These are phyloP conservation scores for Spencermartinsiella ligniputridi DNA, from an alignment of 1,139 yeast genomes.

Conservation along the genomic window DNA sequence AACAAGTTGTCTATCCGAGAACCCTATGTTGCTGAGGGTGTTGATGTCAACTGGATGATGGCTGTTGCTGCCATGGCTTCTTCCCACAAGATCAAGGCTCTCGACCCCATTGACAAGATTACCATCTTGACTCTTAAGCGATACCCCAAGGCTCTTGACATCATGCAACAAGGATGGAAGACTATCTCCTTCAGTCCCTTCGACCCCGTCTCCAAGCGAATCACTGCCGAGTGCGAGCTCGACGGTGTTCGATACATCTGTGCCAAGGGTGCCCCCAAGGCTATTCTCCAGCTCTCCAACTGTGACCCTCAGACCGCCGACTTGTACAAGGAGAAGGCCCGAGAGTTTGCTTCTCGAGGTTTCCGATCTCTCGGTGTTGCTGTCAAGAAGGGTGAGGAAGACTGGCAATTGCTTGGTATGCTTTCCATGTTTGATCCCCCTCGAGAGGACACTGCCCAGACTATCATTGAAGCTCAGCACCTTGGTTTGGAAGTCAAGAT, in stretches of 20 bases:
- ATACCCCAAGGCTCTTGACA: constrained; percentile 87
- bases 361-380: constrained; percentile 99
- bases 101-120: constrained; percentile 66
- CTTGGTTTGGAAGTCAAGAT: constrained; percentile 95
- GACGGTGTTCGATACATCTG: constrained; percentile 94
- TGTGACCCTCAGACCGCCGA: constrained; percentile 93
- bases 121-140: constrained; percentile 44
- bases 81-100: constrained; percentile 67
- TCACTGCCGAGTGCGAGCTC: constrained; percentile 92
- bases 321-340: constrained; percentile 94
- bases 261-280: constrained; percentile 98
- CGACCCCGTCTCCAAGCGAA: constrained; percentile 97
- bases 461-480: constrained; percentile 88
- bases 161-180: constrained; percentile 86
- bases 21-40: constrained; percentile 62
- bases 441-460: constrained; percentile 96
- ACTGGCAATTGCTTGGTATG: constrained; percentile 97
- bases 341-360: constrained; percentile 97
- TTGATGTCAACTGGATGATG: constrained; percentile 64
- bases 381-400: constrained; percentile 98
- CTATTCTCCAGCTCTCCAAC: constrained; percentile 95
- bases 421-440: constrained; percentile 99
- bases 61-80: constrained; percentile 70
- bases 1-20: constrained; percentile 69
- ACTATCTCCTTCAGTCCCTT: constrained; percentile 94